These are phyloP conservation scores for Rhynchosporium agropyri DNA, from an alignment of 2,329 filamentous ascomycete genomes.

Conservation along the genomic window DNA sequence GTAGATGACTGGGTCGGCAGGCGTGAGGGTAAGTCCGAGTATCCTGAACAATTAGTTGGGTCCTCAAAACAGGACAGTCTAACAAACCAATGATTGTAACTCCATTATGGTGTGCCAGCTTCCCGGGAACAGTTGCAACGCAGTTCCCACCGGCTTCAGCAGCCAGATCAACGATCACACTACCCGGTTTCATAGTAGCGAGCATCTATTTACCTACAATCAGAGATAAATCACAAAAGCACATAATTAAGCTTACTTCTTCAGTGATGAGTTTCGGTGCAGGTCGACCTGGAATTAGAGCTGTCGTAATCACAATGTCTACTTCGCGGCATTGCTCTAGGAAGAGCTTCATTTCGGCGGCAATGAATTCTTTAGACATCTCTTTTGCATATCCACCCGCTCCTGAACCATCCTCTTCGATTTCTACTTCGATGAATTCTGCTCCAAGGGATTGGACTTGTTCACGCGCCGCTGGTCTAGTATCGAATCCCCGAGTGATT, in stretches of 20 bases:
- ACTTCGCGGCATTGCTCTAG: conserved; percentile 84
- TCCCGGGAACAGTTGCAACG: conserved; percentile 74
- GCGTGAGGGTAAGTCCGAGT: conserved; percentile 84
- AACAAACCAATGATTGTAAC: conserved; percentile 78
- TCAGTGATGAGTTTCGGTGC: conserved; percentile 85
- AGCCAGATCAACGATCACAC: conserved; percentile 84
- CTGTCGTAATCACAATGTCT: conserved; percentile 90
- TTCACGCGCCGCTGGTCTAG: conserved; percentile 82
- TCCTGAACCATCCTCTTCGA: conserved; percentile 82
- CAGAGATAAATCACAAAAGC: conserved; percentile 45
- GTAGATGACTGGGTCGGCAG: conserved; percentile 88
- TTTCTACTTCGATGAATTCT: conserved; percentile 84
- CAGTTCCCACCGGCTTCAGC: conserved; percentile 89
- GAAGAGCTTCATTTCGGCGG: conserved; percentile 91
- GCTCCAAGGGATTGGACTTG: conserved; percentile 89
- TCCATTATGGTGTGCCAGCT: conserved; percentile 71
- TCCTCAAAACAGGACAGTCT: conserved; percentile 22
- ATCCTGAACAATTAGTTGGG: conserved; percentile 52
- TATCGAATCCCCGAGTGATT: conserved; percentile 89
- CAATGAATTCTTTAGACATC: conserved; percentile 93
- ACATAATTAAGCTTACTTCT: conserved; percentile 46
- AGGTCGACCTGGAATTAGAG: conserved; percentile 82
- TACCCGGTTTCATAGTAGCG: conserved; percentile 78
- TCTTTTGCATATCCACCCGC: conserved; percentile 89
- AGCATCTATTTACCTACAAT: conserved; percentile 56